Evolutionary conservation across 257 asterid genomes (phyloP).

Genomic region (Vinca minor): DNA sequence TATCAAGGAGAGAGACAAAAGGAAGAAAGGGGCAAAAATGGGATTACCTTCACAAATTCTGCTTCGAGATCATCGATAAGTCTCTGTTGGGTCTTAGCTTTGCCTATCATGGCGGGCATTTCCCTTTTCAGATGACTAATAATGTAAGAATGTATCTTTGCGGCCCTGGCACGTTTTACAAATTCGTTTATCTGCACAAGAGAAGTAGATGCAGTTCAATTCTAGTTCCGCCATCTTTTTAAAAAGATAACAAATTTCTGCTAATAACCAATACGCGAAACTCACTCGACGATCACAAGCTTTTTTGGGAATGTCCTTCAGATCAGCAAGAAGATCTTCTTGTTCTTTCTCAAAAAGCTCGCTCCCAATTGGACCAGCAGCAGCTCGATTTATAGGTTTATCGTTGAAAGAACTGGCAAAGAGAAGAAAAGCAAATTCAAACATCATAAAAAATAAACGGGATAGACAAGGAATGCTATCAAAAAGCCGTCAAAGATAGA

Average conservation of each 20-base stretch:
- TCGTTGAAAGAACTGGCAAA: slow-evolving; percentile 71
- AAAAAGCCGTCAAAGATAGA: slow-evolving; percentile 1
- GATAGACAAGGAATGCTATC: background rate
- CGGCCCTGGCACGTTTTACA: slow-evolving; percentile 94
- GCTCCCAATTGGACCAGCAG: slow-evolving; percentile 76
- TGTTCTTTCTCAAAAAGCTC: slow-evolving; percentile 89
- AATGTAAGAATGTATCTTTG: slow-evolving; percentile 86
- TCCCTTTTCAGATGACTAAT: slow-evolving; percentile 76
- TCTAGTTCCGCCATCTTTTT: background rate
- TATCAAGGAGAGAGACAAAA: background rate
- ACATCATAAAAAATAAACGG: background rate
- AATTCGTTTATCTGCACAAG: slow-evolving; percentile 75
- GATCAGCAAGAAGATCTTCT: slow-evolving; percentile 69
- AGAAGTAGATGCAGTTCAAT: background rate
- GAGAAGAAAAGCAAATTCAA: slow-evolving; percentile 4
- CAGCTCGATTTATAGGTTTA: slow-evolving; percentile 64
- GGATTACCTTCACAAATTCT: slow-evolving; percentile 73
- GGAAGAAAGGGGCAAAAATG: slow-evolving; percentile 6
- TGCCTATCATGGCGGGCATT: slow-evolving; percentile 99
- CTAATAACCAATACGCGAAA: slow-evolving; percentile 2
- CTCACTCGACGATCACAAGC: slow-evolving; percentile 94
- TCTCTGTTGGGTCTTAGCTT: slow-evolving; percentile 83
- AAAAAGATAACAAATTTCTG: slow-evolving; percentile 5
- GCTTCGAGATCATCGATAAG: slow-evolving; percentile 65
- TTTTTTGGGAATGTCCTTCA: slow-evolving; percentile 82